Base-by-base conservation (phyloP, 371 early-diverging fungal genomes). In the Batrachochytrium dendrobatidis region DNA sequence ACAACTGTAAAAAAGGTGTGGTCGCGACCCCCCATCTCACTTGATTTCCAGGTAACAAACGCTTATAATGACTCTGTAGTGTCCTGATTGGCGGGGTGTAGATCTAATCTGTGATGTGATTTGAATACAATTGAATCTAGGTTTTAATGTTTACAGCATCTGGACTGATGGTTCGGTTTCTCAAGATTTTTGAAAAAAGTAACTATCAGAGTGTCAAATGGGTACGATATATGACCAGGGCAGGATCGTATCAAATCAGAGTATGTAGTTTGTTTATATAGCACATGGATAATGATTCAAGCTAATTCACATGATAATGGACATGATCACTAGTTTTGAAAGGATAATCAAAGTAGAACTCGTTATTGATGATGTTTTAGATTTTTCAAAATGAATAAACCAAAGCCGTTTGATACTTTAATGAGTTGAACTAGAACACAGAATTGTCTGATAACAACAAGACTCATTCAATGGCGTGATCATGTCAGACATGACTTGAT, bases 191-290 rank as follows among this genome's bases (percentile, higher is more conserved):
- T 75, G 93, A 93, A 63, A 90, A 90, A 78, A 86, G 86, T 61
- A 86, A 86, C 61, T 93, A 93, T 63, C 84, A 88, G 56, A 86
- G 85, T 63, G 91, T 91, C 35, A 91, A 91, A 68, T 91, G 93
- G 93, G 91, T 93, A n/a, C 73, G 93, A 61, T 93, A 93, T 68
- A 84, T 90, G 84, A 90, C 93, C 55, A 90, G 89, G 59, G 91
- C 91, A 18, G 92, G 92, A 10, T 83, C 84, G 50, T 92, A 92
- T 70, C 90, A 92, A 67, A 85, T 90, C 56, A 75, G 88, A 74
- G 66, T 74, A 15, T 35, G 55, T 32, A 28, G 7, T 4, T 5
- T 24, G 4, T 22, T 18, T 17, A 24, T 20, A 39, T 39, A 12
- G 15, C 39, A 12, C 39, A 39, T 39, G 39, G 39, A 39, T 39